These are phyloP conservation scores for Cytospora schulzeri DNA, from an alignment of 2,329 filamentous ascomycete genomes.

Conservation along the genomic window DNA sequence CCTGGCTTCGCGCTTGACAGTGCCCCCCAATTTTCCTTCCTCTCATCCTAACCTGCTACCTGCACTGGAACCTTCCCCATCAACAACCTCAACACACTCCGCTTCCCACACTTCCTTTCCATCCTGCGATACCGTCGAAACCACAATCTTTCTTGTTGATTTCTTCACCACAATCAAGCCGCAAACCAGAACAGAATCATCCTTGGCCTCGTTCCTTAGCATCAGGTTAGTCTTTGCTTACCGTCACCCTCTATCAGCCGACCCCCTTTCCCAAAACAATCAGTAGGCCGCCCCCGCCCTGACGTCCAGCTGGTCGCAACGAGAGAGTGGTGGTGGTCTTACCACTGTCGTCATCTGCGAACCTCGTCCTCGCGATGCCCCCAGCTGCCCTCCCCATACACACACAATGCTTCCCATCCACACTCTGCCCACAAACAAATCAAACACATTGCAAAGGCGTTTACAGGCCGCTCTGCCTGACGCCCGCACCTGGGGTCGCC, in stretches of 20 bases:
- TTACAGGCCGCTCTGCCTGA: slow-evolving; percentile 14
- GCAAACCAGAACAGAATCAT: slow-evolving; percentile 9
- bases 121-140: slow-evolving; percentile 26
- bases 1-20: slow-evolving; percentile 23
- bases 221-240: slow-evolving; percentile 25
- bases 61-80: slow-evolving; percentile 17
- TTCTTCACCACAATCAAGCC: slow-evolving; percentile 15
- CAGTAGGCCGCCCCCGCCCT: slow-evolving; percentile 21
- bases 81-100: slow-evolving; percentile 26
- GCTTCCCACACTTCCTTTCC: slow-evolving; percentile 25
- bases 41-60: slow-evolving; percentile 18
- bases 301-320: slow-evolving; percentile 24
- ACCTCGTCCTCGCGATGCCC: slow-evolving; percentile 11
- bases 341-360: slow-evolving; percentile 27
- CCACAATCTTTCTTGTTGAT: slow-evolving; percentile 25
- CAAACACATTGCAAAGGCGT: slow-evolving; percentile 6
- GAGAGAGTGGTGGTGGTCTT: slow-evolving; percentile 19
- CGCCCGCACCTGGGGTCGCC: slow-evolving; percentile 25
- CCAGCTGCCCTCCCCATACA: slow-evolving; percentile 14
- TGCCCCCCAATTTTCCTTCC: slow-evolving; percentile 25
- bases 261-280: slow-evolving; percentile 23
- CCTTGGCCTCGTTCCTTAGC: slow-evolving; percentile 16
- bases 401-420: slow-evolving; percentile 5
- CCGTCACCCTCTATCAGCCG: slow-evolving; percentile 2
- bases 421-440: background rate